A percentile compares a stretch with the other conserved stretches of the same genome.
These are phyloP conservation scores for Fagopyrum esculentum DNA, from an alignment of 148 eudicot genomes.

Conservation along the genomic window DNA sequence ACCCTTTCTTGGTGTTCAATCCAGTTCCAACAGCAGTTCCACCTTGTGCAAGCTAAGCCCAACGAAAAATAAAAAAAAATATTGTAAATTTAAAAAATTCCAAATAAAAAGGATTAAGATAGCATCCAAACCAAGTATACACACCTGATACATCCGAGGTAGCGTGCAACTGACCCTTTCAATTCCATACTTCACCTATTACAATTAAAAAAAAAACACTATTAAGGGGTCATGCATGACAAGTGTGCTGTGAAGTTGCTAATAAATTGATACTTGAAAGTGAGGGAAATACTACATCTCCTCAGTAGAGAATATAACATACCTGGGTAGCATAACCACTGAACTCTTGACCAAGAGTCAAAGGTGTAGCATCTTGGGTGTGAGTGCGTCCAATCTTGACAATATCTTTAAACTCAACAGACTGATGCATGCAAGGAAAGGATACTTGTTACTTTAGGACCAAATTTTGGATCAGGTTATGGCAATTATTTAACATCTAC, in stretches of 20 bases:
- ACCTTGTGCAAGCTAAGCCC: constrained; percentile 93
- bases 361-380: constrained; percentile 99
- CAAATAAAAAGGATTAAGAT: background rate
- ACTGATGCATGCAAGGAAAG: background rate
- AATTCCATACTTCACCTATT: constrained; percentile 91
- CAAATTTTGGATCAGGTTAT: background rate
- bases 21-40: constrained; percentile 99
- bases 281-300: background rate
- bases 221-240: background rate
- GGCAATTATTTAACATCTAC: background rate
- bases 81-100: background rate
- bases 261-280: background rate
- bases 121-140: background rate
- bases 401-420: constrained; percentile 71
- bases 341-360: constrained; percentile 98
- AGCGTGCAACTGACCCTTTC: constrained; percentile 65
- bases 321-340: constrained; percentile 97
- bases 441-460: background rate
- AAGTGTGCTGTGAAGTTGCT: background rate
- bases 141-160: constrained; percentile 93
- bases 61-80: constrained; percentile 11
- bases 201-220: constrained; percentile 12
- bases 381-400: constrained; percentile 98
- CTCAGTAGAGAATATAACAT: constrained; percentile 20
- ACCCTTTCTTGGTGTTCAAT: constrained; percentile 97